Evolutionary conservation across 2,329 filamentous ascomycete genomes (phyloP).

Genomic region (Cladorrhinum sp.): DNA sequence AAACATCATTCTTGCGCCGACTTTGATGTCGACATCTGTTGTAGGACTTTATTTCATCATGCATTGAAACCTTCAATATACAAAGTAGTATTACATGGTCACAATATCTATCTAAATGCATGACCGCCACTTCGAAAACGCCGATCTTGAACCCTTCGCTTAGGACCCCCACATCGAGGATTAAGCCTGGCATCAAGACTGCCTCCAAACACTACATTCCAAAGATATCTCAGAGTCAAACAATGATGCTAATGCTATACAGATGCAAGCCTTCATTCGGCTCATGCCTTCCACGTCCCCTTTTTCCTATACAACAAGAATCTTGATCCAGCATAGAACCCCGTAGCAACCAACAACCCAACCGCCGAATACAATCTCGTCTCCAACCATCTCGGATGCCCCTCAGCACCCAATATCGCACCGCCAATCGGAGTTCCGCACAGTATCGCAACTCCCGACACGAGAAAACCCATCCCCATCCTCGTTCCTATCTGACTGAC

Average conservation of each 20-base stretch:
- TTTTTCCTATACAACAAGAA: slow-evolving; percentile 27
- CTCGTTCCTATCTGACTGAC: slow-evolving; percentile 38
- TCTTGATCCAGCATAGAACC: slow-evolving; percentile 25
- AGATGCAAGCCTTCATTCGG: slow-evolving; percentile 6
- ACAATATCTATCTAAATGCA: too few relatives aligned
- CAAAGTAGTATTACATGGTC: background rate
- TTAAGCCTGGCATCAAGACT: background rate
- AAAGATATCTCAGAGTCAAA: background rate
- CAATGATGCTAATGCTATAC: background rate
- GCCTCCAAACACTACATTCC: background rate
- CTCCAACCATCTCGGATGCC: slow-evolving; percentile 31
- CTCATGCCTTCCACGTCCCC: slow-evolving; percentile 21
- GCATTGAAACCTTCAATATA: background rate
- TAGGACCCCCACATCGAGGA: background rate
- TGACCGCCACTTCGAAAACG: background rate
- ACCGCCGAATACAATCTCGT: slow-evolving; percentile 34
- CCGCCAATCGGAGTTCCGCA: slow-evolving; percentile 49
- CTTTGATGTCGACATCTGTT: background rate
- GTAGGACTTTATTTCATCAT: background rate
- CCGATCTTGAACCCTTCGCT: background rate
- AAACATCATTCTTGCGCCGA: background rate
- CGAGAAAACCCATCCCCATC: slow-evolving; percentile 41
- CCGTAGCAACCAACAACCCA: slow-evolving; percentile 29
- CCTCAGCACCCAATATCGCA: slow-evolving; percentile 39
- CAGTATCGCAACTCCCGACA: slow-evolving; percentile 48